A percentile compares a stretch with the other conserved stretches of the same genome.
phyloP scores from a whole-genome alignment of 2,329 filamentous ascomycete species.

The Coniella vitis region DNA sequence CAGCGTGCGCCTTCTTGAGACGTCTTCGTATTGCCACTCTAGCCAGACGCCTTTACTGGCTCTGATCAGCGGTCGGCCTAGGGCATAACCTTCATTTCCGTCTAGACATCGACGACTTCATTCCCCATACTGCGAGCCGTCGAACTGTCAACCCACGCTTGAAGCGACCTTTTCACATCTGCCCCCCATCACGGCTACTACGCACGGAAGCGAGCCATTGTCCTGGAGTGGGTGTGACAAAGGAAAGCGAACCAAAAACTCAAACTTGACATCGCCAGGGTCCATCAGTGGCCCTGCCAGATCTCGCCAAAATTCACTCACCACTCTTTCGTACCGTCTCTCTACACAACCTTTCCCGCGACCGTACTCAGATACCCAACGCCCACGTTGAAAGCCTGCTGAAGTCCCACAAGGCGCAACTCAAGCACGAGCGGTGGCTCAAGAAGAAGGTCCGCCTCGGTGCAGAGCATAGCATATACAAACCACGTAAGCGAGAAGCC shows the following conservation, averaged over 20 bases:
- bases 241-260: not conserved
- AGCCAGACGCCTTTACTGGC: slow-evolving; percentile 16
- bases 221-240: not conserved
- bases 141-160: too few species aligned
- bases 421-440: slow-evolving; percentile 22
- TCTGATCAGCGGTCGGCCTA: slow-evolving; percentile 13
- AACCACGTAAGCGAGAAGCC: slow-evolving; percentile 8
- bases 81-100: slow-evolving; percentile 2
- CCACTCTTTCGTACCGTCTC: slow-evolving; percentile 59
- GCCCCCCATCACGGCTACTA: too few species aligned
- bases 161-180: too few species aligned
- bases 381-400: slow-evolving; percentile 8
- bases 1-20: slow-evolving; percentile 6
- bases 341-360: slow-evolving; percentile 34
- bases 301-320: slow-evolving; percentile 62
- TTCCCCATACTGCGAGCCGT: not conserved
- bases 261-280: not conserved
- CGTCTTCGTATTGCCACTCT: slow-evolving; percentile 9
- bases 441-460: slow-evolving; percentile 15
- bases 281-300: slow-evolving; percentile 17
- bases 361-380: slow-evolving; percentile 17
- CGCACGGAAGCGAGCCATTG: too few species aligned
- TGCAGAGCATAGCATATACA: slow-evolving; percentile 10
- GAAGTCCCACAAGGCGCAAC: slow-evolving; percentile 17
- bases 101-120: not conserved